phyloP scores from a whole-genome alignment of 1,284 basidiomycete species.

The Bjerkandera adusta region DNA sequence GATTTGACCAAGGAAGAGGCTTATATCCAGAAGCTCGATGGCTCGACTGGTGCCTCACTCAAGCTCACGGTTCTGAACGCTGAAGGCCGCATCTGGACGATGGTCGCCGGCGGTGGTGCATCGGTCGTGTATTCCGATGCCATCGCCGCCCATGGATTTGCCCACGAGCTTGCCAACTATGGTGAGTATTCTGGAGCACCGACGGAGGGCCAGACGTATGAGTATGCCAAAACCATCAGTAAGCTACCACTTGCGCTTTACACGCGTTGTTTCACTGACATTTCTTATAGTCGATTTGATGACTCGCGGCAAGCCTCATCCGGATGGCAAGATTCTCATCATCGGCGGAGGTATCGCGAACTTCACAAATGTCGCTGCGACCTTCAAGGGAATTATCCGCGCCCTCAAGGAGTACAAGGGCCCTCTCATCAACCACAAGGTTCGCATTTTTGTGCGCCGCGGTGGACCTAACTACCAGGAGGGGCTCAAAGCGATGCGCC shows the following conservation, averaged over 20 bases:
- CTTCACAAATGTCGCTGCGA: constrained; percentile 99
- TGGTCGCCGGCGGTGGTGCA: constrained; percentile 93
- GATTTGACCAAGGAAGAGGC: constrained; percentile 98
- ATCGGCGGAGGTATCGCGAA: constrained; percentile 99
- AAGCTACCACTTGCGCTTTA: constrained; percentile 25
- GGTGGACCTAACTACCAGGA: constrained; percentile 99
- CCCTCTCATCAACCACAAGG: constrained; percentile 80
- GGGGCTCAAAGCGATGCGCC: constrained; percentile 97
- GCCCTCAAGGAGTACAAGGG: constrained; percentile 94
- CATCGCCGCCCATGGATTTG: constrained; percentile 95
- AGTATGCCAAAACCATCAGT: constrained; percentile 98
- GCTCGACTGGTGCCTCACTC: constrained; percentile 95
- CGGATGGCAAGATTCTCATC: constrained; percentile 96
- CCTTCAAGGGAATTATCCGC: constrained; percentile 99
- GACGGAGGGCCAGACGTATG: constrained; percentile 97
- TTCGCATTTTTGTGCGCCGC: constrained; percentile 95
- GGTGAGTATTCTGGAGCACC: constrained; percentile 99
- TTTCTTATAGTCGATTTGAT: constrained; percentile 77
- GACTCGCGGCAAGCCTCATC: constrained; percentile 82
- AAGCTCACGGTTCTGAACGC: constrained; percentile 97
- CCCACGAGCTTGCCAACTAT: constrained; percentile 98
- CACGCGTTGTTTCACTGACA: not conserved
- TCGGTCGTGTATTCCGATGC: constrained; percentile 91
- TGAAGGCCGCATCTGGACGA: constrained; percentile 97
- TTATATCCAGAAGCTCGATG: constrained; percentile 98